Evolutionary conservation across 208 protist species (phyloP), one percentile per base, ranked within the genome.

Genomic region (Wallacemonas sp.): DNA sequence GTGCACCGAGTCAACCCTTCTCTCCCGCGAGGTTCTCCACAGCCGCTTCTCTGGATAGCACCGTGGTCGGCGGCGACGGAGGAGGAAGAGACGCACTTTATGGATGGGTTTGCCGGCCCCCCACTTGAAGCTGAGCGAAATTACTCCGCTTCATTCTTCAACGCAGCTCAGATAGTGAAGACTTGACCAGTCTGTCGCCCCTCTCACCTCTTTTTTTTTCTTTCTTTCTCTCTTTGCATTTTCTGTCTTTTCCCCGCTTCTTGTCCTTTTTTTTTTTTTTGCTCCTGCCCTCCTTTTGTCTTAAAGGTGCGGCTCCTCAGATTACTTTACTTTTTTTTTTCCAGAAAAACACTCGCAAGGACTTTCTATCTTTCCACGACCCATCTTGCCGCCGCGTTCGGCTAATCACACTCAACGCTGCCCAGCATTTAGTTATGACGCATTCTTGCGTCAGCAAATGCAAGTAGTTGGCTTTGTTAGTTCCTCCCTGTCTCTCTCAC

Each of bases 11-110:
- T 15, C 5, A 53, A 60, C 9, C 38, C 11, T n/a, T 19, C 51
- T 15, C 51, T 41, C 51, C n/a, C 26, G 2, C 24, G n/a, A 24
- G 27, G 22, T 8, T 26, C 64, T 4, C 27, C 56, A 15, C 67
- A 74, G 53, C 82, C 80, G 14, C 77, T 89, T 9, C 65, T 89
- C 28, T 89, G 82, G 82, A 62, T 86, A 5, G 33, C n/a, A 39
- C 38, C 17, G 53, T 69, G 6, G 53, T 45, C 5, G 0, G 46
- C 8, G 15, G 15, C 12, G n/a, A 4, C 24, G 6, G 3, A 26
- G 4, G 28, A 58, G 8, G 14, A 15, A 21, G 51, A 33, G 28
- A n/a, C 2, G 3, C 14, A 41, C 30, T 39, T 58, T 58, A 0
- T 21, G 9, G 62, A 65, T 9, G 31, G 11, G 6, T 79, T 62